Conservation (phyloP, 441 rosid genomes). For the Gossypium lobatum region DNA sequence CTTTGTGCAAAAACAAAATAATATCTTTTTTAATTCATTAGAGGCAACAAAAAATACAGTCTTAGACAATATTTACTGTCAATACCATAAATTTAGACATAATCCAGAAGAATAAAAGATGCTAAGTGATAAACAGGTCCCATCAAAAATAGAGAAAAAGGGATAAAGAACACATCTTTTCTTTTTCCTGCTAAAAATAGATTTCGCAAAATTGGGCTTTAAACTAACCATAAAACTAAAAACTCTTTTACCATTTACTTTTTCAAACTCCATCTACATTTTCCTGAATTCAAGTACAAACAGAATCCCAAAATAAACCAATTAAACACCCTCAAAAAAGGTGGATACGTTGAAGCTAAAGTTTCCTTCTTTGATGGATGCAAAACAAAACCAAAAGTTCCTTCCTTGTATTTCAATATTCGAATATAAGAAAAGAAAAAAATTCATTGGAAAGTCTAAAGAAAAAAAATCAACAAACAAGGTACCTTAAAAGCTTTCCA, state of each 20-base stretch:
- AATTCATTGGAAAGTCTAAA: constrained; percentile 22
- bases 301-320: neutral
- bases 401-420: constrained; percentile 28
- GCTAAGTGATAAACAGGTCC: neutral
- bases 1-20: neutral
- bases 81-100: constrained; percentile 22
- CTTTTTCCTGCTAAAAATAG: constrained; percentile 14
- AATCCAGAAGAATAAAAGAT: neutral
- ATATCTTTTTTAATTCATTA: neutral
- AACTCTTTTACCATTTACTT: neutral
- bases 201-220: neutral
- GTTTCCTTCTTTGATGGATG: neutral
- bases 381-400: constrained; percentile 1
- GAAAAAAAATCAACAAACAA: neutral
- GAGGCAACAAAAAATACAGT: constrained; percentile 7
- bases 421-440: constrained; percentile 26
- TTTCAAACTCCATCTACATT: neutral
- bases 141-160: neutral
- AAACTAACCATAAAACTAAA: neutral
- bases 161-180: neutral
- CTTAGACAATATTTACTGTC: constrained; percentile 7
- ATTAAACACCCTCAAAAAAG: neutral
- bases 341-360: neutral
- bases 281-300: neutral
- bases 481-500: constrained; percentile 20